Evolutionary conservation across 2,329 filamentous ascomycete species (phyloP), one percentile per base, ranked within the genome.

Genomic region (Incumbomyces delicatus): DNA sequence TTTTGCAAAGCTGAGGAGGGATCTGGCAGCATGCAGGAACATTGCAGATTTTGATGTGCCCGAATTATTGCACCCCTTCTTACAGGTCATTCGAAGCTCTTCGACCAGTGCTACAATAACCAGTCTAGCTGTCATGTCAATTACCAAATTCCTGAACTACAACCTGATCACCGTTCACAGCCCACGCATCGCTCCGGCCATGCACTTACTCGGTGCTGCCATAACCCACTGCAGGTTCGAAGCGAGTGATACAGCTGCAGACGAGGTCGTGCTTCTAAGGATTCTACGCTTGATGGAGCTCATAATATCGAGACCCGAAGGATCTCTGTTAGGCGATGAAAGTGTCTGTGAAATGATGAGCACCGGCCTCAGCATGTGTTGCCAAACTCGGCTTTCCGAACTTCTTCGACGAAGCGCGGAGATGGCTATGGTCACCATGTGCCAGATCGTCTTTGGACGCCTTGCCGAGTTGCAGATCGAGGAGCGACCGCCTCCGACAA

Each of bases 281-380:
- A 96, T 98, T 58, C 67, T 98, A 50, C 92, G 95, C 62, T 76
- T 98, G 39, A 98, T 98, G 92, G 92, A 98, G 66, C 86, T 88
- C 60, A 95, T 98, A 85, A 83, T 98, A 58, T 94, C 89, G 13
- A 87, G 92, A 0, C 87, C 89, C 0, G 88, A 90, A 27, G 92
- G 92, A 32, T 84, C 94, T 55, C 79, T 96, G 10, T 72, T 98
- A n/a, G 94, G 90, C 49, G 92, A 98, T 59, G 90, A 96, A 68
- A 96, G 90, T 61, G 88, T 98, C 10, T 98, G 94, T 63, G 88
- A 95, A 63, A 96, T 98, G 88, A 96, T 98, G 90, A 92, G 95
- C 63, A 90, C 88, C 1, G 92, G 90, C 1, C 68, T 98, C 55
- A 95, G 88, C 61, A 96, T 98, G 72, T 98, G 92, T 71, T 98